Conservation (phyloP, 2,329 filamentous ascomycete species). For the Penicillium sp. region DNA sequence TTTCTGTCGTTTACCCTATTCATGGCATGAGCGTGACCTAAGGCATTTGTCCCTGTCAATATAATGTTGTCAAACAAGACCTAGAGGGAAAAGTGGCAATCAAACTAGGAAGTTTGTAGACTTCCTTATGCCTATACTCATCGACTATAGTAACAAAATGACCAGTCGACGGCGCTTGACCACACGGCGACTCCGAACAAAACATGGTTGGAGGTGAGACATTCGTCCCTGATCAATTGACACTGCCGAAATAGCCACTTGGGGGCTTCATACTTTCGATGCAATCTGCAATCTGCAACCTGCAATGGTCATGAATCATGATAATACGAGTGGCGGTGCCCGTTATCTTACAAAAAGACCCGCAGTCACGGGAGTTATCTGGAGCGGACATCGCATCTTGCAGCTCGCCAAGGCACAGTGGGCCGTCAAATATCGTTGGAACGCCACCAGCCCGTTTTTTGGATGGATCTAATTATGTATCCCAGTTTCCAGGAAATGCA, state of each 20-base stretch:
- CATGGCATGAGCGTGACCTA: neutral
- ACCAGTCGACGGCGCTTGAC: neutral
- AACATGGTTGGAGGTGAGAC: slow-evolving; percentile 3
- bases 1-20: neutral
- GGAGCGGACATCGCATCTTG: slow-evolving; percentile 11
- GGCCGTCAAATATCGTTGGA: slow-evolving; percentile 1
- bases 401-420: slow-evolving; percentile 16
- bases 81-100: too few relatives aligned
- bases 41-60: neutral
- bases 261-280: neutral
- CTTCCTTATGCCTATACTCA: neutral
- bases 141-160: neutral
- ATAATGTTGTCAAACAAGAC: neutral
- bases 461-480: slow-evolving; percentile 11
- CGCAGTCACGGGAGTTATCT: slow-evolving; percentile 3
- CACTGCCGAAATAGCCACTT: neutral
- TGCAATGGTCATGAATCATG: neutral
- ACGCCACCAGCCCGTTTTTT: slow-evolving; percentile 11
- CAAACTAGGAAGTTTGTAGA: neutral
- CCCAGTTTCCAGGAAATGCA: slow-evolving; percentile 26
- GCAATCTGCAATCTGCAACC: neutral
- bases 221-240: neutral
- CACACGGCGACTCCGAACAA: slow-evolving; percentile 8
- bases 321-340: neutral
- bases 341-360: neutral